Base-by-base conservation (phyloP, 345 rosid genomes). In the Rubroshorea leprosula region DNA sequence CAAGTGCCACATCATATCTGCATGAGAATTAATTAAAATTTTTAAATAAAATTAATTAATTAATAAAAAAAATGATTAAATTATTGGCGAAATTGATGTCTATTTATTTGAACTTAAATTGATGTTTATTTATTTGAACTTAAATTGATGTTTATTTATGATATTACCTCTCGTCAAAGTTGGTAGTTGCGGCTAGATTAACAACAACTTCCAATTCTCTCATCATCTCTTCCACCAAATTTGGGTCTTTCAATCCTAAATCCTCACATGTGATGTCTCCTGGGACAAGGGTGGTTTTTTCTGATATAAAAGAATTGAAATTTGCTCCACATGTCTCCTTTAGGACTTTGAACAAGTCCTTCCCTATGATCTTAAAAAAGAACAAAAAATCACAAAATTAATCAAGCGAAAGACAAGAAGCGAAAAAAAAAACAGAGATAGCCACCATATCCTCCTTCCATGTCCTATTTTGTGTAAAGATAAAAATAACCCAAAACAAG, bases 151-250 rank as follows among this genome's bases (percentile, higher is more conserved):
- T 3, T 3, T 1, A 35, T 6, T 35, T 51, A 38, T 5, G 12
- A 6, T 29, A 29, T 29, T n/a, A 81, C 92, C 95, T 84, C 57
- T 87, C 95, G 60, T 90, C 87, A 20, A 90, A 90, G 59, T 68
- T 77, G 44, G 89, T 84, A 2, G 85, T 78, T 51, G 89, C 97
- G 0, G 95, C 97, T 15, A 82, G 71, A 68, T 89, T 86, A 29
- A 89, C 54, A 10, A 86, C 49, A 26, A 76, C 52, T 18, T 89
- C 84, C 9, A 84, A 35, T 57, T 84, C 78, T 26, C 51, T 73
- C 63, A 39, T 51, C 75, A 86, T 76, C 46, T 75, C 63, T 50
- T 82, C 68, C 25, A 60, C 68, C 54, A 86, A 64, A 41, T 31
- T 64, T 13, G 57, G 29, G 31, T 76, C 78, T 31, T 66, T 62